Base-by-base conservation (phyloP, 257 asterid genomes). In the Petunia secreta region DNA sequence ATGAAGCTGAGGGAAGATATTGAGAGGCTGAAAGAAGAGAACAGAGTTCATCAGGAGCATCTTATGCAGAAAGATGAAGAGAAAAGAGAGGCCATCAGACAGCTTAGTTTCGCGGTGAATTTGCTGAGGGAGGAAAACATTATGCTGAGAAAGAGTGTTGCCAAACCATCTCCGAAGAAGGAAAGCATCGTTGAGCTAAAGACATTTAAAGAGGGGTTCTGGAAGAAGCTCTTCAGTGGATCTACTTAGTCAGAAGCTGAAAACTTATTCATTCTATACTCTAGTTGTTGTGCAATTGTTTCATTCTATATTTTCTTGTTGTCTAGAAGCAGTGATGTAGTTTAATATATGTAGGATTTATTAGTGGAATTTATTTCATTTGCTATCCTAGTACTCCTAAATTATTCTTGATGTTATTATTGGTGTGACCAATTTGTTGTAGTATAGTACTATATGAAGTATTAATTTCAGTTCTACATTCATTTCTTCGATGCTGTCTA, bases 51-150 rank as follows among this genome's bases (percentile, higher is more conserved):
- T 55, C 85, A 87, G 79, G 87, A 84, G 84, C 81, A 84, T 59
- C 88, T 95, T 7, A 39, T 43, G 80, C 88, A 86, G 82, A 95
- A 95, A 84, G 99, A 95, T 65, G 99, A 93, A 50, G 98, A 95
- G 92, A 95, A 95, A 79, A 84, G 98, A 63, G 97, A 95, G 65
- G 99, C 90, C 66, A 93, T 93, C 44, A 88, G 97, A 82, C 99
- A 95, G 65, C 89, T 95, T 13, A 93, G 93, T 75, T 40, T 86
- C 62, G 97, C 94, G 40, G 79, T 95, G 87, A 95, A 95, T 53
- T 41, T 86, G 86, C 83, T 95, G 25, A 88, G 92, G 83, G 98
- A 90, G 75, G 98, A 96, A 81, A 96, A 94, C 55, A 39, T 36
- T 75, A 82, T 87, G 76, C 85, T 91, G 79, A 91, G 90, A 86